Conservation (phyloP, 2,329 filamentous ascomycete species). For the Plectosphaerella cucumerina region DNA sequence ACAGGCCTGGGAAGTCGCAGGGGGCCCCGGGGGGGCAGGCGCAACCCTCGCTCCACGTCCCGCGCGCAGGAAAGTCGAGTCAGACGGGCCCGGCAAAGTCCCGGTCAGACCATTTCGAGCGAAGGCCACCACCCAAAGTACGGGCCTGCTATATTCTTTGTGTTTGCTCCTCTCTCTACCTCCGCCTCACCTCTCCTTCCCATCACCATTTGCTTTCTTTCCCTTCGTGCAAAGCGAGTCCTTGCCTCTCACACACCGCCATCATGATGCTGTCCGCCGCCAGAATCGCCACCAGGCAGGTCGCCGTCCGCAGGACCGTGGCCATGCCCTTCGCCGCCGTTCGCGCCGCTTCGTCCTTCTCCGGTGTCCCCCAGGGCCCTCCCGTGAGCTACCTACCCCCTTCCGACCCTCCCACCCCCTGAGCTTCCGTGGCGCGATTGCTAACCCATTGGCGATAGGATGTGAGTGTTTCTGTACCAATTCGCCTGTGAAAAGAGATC, state of each 20-base stretch:
- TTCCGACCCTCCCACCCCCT: constrained; percentile 2
- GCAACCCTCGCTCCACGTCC: background rate
- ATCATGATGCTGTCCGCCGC: constrained; percentile 12
- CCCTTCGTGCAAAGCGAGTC: background rate
- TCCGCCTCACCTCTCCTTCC: background rate
- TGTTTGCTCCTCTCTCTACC: no score
- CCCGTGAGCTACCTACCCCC: constrained; percentile 59
- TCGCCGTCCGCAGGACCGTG: constrained; percentile 11
- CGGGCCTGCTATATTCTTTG: no score
- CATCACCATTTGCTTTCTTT: background rate
- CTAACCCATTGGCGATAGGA: constrained; percentile 26
- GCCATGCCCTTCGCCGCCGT: constrained; percentile 11
- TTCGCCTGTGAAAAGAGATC: background rate
- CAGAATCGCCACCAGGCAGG: constrained; percentile 14
- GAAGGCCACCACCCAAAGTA: no score
- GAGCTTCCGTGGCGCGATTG: constrained; percentile 22
- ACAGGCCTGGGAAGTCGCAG: background rate
- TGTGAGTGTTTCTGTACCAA: constrained; percentile 26
- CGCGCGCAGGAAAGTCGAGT: background rate
- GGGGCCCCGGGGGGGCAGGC: no score
- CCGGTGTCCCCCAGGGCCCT: constrained; percentile 87
- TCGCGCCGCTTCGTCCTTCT: constrained; percentile 73
- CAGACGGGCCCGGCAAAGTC: background rate
- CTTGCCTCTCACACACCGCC: background rate
- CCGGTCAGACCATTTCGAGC: constrained; percentile 2